Percentiles rank a stretch among this genome's conserved stretches.
phyloP scores from a whole-genome alignment of 1,284 basidiomycete genomes.

The Austroboletus rostrupii region DNA sequence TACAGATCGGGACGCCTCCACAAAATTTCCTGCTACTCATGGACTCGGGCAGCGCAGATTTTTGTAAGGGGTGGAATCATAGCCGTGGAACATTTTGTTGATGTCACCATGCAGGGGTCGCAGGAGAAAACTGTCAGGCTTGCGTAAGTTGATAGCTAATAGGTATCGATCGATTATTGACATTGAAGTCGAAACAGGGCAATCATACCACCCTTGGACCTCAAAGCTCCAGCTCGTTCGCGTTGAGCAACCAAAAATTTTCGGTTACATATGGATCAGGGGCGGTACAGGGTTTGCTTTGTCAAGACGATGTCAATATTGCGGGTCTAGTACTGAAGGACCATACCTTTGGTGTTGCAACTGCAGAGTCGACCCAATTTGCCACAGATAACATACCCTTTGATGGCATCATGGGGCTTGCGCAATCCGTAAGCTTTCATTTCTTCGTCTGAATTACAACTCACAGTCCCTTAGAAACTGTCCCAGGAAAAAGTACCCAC shows the following conservation, averaged over 20 bases:
- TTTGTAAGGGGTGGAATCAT: slow-evolving; percentile 42
- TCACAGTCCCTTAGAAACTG: slow-evolving; percentile 40
- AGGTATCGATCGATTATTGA: background rate
- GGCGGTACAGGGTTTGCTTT: slow-evolving; percentile 60
- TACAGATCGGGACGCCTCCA: slow-evolving; percentile 79
- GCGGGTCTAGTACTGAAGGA: slow-evolving; percentile 59
- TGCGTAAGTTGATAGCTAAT: slow-evolving; percentile 21
- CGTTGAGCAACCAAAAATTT: slow-evolving; percentile 53
- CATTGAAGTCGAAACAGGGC: slow-evolving; percentile 37
- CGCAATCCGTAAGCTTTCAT: slow-evolving; percentile 53
- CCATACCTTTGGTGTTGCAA: slow-evolving; percentile 74
- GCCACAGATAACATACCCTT: slow-evolving; percentile 51
- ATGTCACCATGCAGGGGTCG: slow-evolving; percentile 20
- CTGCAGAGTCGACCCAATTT: slow-evolving; percentile 63
- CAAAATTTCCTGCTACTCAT: slow-evolving; percentile 70
- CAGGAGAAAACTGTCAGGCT: slow-evolving; percentile 28
- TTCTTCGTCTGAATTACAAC: background rate
- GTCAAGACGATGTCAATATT: slow-evolving; percentile 65
- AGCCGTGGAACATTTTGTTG: background rate
- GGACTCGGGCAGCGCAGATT: slow-evolving; percentile 85
- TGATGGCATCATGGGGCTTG: slow-evolving; percentile 84
- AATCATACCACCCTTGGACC: slow-evolving; percentile 69
- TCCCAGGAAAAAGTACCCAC: slow-evolving; percentile 67
- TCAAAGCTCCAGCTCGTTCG: slow-evolving; percentile 63
- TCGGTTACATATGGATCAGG: slow-evolving; percentile 78